These are phyloP conservation scores for Gliomastix tumulicola DNA, from an alignment of 2,329 filamentous ascomycete species.

Conservation along the genomic window DNA sequence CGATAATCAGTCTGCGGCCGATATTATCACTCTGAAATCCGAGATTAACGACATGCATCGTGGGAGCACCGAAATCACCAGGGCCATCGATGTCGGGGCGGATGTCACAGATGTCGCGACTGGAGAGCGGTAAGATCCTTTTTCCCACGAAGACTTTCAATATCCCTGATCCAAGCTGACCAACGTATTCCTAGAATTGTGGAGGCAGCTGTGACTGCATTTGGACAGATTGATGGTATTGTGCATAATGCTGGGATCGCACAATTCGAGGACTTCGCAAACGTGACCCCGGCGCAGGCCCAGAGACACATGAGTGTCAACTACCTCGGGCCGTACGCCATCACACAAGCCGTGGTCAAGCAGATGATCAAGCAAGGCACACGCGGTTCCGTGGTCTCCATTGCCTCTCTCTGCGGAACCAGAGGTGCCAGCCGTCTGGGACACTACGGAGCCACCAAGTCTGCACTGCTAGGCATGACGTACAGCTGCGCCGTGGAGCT, in stretches of 20 bases:
- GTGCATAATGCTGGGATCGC: slow-evolving; percentile 5
- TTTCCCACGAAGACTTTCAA: too few relatives aligned
- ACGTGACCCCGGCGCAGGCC: slow-evolving; percentile 1
- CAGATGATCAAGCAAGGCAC: slow-evolving; percentile 4
- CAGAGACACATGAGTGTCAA: slow-evolving; percentile 3
- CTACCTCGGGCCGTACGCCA: slow-evolving; percentile 3
- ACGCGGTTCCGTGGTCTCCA: slow-evolving; percentile 2
- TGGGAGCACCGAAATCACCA: too few relatives aligned
- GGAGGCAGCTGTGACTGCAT: neutral
- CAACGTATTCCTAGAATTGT: neutral
- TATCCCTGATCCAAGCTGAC: neutral
- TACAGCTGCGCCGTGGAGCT: slow-evolving; percentile 53
- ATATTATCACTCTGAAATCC: neutral
- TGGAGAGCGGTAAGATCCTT: too few relatives aligned
- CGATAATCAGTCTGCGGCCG: neutral
- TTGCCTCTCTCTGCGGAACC: slow-evolving; percentile 3
- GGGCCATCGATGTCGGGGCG: too few relatives aligned
- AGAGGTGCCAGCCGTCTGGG: slow-evolving; percentile 1
- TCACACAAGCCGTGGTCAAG: slow-evolving; percentile 3
- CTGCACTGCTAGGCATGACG: slow-evolving; percentile 4
- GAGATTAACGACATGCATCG: too few relatives aligned
- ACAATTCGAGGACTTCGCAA: slow-evolving; percentile 4
- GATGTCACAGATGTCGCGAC: too few relatives aligned
- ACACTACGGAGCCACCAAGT: slow-evolving; percentile 3
- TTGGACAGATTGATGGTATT: slow-evolving; percentile 1